Evolutionary conservation across 2,329 filamentous ascomycete genomes (phyloP).

Genomic region (Teratosphaeriaceae sp.): DNA sequence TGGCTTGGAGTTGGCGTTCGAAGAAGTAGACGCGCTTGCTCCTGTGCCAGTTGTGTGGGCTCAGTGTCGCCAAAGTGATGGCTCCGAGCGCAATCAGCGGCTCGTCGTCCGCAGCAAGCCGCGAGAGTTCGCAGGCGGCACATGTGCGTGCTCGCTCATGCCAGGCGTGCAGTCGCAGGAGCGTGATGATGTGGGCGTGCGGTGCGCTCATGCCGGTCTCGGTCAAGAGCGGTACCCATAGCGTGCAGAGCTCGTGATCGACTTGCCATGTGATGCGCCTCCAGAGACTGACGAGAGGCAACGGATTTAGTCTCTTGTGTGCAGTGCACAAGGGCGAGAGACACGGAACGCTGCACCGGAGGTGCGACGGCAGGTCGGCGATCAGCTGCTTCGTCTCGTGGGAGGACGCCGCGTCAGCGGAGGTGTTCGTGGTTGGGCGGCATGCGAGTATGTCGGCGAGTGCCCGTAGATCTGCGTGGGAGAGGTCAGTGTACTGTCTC

Average conservation of each 20-base stretch:
- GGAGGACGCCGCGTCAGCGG: conserved; percentile 6
- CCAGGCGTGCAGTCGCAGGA: conserved; percentile 5
- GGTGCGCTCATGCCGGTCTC: not conserved
- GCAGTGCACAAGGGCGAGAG: conserved; percentile 15
- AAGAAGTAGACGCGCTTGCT: conserved; percentile 18
- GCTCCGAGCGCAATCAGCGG: conserved; percentile 16
- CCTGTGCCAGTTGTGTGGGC: conserved; percentile 16
- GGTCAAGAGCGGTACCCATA: conserved; percentile 1
- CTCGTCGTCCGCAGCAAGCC: conserved; percentile 8
- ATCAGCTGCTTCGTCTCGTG: conserved; percentile 13
- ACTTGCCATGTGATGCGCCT: not conserved
- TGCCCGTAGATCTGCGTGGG: conserved; percentile 10
- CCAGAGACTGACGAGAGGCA: conserved; percentile 16
- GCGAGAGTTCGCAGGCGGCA: conserved; percentile 16
- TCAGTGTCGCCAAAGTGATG: conserved; percentile 17
- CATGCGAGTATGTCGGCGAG: conserved; percentile 15
- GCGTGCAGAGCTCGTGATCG: not conserved
- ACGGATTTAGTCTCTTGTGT: conserved; percentile 17
- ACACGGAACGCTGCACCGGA: conserved; percentile 12
- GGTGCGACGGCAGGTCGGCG: conserved; percentile 15
- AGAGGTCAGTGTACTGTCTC: conserved; percentile 6
- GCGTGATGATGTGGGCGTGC: conserved; percentile 2
- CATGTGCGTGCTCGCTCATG: conserved; percentile 13
- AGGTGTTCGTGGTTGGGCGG: conserved; percentile 1
- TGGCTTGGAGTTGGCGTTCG: conserved; percentile 8